Base-by-base conservation (phyloP, 495 filamentous ascomycete species). In the Tirmania nivea region DNA sequence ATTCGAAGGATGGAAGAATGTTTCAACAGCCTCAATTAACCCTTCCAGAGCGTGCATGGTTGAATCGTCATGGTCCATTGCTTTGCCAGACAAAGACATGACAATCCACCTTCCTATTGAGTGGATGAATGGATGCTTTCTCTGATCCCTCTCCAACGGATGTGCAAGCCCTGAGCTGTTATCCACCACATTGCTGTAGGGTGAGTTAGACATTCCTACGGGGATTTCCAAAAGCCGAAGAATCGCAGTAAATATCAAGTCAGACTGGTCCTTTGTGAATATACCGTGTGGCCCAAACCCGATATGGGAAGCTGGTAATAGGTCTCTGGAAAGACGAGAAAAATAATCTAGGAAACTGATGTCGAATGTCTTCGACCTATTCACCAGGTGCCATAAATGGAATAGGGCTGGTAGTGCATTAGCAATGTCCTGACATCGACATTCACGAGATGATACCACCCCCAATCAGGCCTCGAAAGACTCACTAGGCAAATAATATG, bases 1-100 rank as follows among this genome's bases (percentile, higher is more conserved):
- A 65, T 99, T 99, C 10, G 92, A 96, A 16, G 90, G 90, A 58
- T 99, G 90, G 71, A 94, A 99, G 69, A 96, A 99, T 1, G 90
- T 99, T 65, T 99, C 90, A 48, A 96, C 82, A 12, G 86, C 92
- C 63, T 96, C 81, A 57, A 99, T 85, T 39, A 99, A 72, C 8
- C 87, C 90, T 64, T 99, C 92, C 2, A 99, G 77, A 56, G 81
- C 84, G 25, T 80, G 73, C 57, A 97, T 66, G 51, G 94, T 76
- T 1, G 88, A 95, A 55, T 81, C 78, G 45, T 77, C 72, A n/a
- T 77, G 70, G 48, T 84, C 78, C 19, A 94, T 70, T 62, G 84
- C 93, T 35, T 78, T 69, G 1, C 90, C 90, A 0, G 92, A 96
- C 34, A 99, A 68, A 3, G 87, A 94, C 77, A 87, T 84, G 39